These are phyloP conservation scores for Mimosa bimucronata DNA, from an alignment of 306 rosid species.

Conservation along the genomic window DNA sequence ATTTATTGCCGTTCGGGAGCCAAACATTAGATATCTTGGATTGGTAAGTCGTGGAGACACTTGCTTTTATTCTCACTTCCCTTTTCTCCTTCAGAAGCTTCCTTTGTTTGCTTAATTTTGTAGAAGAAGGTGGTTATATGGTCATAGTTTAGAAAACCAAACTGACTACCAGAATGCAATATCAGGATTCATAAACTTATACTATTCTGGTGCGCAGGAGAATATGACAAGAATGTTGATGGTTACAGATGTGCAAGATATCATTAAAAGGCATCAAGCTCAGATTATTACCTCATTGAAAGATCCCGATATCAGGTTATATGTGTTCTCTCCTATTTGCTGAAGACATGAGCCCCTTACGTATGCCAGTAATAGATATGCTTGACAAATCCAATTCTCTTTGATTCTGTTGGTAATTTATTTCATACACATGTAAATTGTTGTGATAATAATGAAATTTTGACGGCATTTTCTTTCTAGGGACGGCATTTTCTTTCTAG, in stretches of 20 bases:
- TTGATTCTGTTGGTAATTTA: constrained; percentile 9
- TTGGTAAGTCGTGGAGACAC: constrained; percentile 63
- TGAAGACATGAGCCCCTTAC: constrained; percentile 30
- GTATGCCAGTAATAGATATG: constrained; percentile 26
- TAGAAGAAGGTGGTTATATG: constrained; percentile 8
- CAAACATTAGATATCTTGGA: constrained; percentile 98
- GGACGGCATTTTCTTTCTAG: too few species aligned
- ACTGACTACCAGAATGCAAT: constrained; percentile 27
- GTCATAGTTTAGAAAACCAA: constrained; percentile 32
- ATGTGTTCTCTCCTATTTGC: constrained; percentile 35
- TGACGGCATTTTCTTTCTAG: neutral
- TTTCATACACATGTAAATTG: constrained; percentile 5
- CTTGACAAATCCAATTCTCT: neutral
- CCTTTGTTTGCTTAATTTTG: neutral
- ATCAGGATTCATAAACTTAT: constrained; percentile 36
- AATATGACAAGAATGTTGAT: constrained; percentile 97
- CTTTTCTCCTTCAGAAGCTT: neutral
- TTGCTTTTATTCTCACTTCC: constrained; percentile 10
- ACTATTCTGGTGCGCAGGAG: constrained; percentile 75
- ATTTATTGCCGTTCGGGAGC: constrained; percentile 98
- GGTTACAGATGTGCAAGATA: constrained; percentile 99
- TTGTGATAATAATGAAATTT: constrained; percentile 23
- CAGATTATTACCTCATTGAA: constrained; percentile 97
- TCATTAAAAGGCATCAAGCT: constrained; percentile 97
- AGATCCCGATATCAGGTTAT: constrained; percentile 99